phyloP scores from a whole-genome alignment of 371 early-diverging fungal species.

The Blakeslea trispora region DNA sequence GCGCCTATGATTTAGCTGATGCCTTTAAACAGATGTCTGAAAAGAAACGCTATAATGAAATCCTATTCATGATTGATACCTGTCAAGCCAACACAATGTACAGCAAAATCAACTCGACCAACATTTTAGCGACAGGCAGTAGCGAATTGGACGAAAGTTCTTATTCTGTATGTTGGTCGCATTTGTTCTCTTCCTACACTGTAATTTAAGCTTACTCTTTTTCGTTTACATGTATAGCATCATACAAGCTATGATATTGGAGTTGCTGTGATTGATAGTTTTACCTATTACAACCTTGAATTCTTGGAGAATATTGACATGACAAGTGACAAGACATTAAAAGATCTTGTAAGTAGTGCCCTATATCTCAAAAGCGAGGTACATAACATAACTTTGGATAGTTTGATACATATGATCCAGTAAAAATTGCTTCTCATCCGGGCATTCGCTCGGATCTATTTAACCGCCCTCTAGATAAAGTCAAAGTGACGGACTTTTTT shows the following conservation, averaged over 20 bases:
- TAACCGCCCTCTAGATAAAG: constrained; percentile 68
- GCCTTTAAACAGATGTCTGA: constrained; percentile 96
- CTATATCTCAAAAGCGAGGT: too few species aligned
- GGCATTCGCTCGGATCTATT: constrained; percentile 85
- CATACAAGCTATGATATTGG: constrained; percentile 91
- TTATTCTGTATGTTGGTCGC: constrained; percentile 70
- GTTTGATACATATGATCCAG: constrained; percentile 79
- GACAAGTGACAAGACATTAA: constrained; percentile 75
- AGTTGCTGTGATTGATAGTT: constrained; percentile 95
- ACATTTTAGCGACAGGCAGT: constrained; percentile 90
- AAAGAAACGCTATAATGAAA: constrained; percentile 92
- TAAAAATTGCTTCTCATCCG: constrained; percentile 77
- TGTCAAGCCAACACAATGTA: constrained; percentile 98
- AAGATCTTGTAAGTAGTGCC: constrained; percentile 70
- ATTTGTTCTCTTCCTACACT: neutral
- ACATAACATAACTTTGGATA: too few species aligned
- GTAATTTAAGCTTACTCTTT: neutral
- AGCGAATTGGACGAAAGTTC: constrained; percentile 86
- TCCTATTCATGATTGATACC: constrained; percentile 96
- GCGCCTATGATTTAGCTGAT: constrained; percentile 91
- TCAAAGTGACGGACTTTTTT: constrained; percentile 91
- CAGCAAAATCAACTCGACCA: constrained; percentile 86
- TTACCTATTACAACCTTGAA: constrained; percentile 91
- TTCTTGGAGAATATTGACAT: constrained; percentile 83
- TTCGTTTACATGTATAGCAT: constrained; percentile 56